Base-by-base conservation (phyloP, 768 basidiomycete species). In the Clavulina sp. region DNA sequence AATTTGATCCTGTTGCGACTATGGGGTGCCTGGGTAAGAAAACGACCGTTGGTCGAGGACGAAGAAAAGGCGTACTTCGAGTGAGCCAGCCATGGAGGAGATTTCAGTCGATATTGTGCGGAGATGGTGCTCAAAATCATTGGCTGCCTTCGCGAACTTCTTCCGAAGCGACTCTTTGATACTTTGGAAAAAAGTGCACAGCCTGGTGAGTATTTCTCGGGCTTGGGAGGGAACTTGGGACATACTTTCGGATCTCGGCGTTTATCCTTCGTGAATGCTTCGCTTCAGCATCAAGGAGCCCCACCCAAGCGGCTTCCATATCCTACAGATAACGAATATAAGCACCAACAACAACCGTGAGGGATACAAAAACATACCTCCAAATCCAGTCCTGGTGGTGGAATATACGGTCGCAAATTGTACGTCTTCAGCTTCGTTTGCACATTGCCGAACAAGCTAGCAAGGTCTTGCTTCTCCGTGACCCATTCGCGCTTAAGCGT, bases 371-470 rank as follows among this genome's bases (percentile, higher is more conserved):
- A 16, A 62, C 73, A 47, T 55, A 78, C 78, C 32, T 71, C 67
- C 29, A 81, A 70, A 23, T 77, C 67, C 19, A 89, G 66, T 2
- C 85, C 89, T 3, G 65, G 62, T 2, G 80, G 77, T 9, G 95
- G 91, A 23, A 80, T 71, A 64, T 92, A 97, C 59, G 85, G 78
- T 53, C 78, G 71, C 58, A 99, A 62, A 6, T 81, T 78, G 68
- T 97, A 97, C 23, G 92, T 97, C 64, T 73, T 76, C 52, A 97
- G 68, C 65, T 97, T 96, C 0, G 88, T 93, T 64, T 91, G 86
- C 28, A 99, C 80, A 60, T 95, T 93, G 2, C 84, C 81, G 57
- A 96, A 86, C 13, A 96, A 73, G 1, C 84, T 85, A 5, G 79
- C 76, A 6, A 95, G 68, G 53, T 92, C 91, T 61, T 88, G 84